phyloP scores from a whole-genome alignment of 139 green algal genomes.

The Chlamydomonas incerta region DNA sequence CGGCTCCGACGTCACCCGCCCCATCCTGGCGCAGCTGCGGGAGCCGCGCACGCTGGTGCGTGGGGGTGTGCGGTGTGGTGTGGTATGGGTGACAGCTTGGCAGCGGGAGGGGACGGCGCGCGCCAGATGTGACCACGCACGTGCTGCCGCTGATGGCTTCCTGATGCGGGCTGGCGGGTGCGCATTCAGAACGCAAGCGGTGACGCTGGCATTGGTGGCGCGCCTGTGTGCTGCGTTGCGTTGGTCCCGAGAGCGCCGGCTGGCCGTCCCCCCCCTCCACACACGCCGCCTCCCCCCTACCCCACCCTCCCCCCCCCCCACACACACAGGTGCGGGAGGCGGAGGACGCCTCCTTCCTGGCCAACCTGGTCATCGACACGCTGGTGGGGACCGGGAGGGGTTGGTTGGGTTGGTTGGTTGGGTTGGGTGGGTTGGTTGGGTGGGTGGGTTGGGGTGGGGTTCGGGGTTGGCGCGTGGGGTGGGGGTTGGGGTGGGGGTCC shows the following conservation, averaged over 20 bases:
- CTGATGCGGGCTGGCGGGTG: no score
- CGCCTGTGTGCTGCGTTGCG: no score
- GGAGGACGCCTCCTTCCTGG: slow-evolving; percentile 42
- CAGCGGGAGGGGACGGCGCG: no score
- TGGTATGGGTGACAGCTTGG: no score
- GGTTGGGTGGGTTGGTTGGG: not conserved
- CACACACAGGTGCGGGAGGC: slow-evolving; percentile 16
- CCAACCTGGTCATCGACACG: slow-evolving; percentile 42
- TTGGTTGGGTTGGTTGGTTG: not conserved
- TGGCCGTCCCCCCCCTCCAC: no score
- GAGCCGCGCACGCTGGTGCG: slow-evolving; percentile 33
- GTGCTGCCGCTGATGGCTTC: no score
- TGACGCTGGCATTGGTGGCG: no score
- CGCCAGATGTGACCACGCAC: no score
- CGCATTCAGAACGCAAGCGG: no score
- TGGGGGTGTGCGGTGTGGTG: not conserved
- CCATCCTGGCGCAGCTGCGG: slow-evolving; percentile 36
- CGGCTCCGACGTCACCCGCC: not conserved
- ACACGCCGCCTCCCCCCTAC: no score
- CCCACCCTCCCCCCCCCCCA: no score
- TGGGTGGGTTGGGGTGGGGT: not conserved
- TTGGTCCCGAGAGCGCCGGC: no score
- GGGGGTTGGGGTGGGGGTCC: not conserved
- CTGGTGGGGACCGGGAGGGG: not conserved
- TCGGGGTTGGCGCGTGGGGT: not conserved